Conservation (phyloP, 345 rosid species). For the Rubroshorea leprosula region DNA sequence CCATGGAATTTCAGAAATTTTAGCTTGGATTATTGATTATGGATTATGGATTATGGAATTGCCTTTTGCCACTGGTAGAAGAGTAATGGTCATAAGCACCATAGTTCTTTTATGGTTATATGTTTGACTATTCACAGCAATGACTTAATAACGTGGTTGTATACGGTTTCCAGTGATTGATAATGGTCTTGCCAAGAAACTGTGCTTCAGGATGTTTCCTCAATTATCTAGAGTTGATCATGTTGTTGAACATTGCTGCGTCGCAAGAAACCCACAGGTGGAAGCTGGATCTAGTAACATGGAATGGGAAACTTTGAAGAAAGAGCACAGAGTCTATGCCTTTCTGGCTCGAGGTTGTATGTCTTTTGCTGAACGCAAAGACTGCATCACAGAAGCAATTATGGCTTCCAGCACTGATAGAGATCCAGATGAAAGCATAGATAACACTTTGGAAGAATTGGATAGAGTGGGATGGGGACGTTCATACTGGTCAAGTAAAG, state of each 20-base stretch:
- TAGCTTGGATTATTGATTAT: background rate
- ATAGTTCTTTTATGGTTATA: background rate
- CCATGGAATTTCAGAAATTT: background rate
- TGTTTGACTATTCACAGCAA: background rate
- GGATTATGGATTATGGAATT: background rate
- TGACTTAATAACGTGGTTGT: background rate
- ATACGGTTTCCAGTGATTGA: constrained; percentile 43
- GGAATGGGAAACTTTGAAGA: constrained; percentile 41
- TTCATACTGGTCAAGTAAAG: constrained; percentile 95
- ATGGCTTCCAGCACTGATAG: constrained; percentile 92
- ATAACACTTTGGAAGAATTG: constrained; percentile 56
- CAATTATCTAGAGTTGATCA: constrained; percentile 39
- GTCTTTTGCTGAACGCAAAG: constrained; percentile 26
- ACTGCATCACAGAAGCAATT: constrained; percentile 56
- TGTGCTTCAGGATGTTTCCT: constrained; percentile 68
- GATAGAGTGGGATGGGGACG: constrained; percentile 41
- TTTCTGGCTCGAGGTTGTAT: constrained; percentile 48
- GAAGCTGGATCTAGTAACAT: constrained; percentile 49
- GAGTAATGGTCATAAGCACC: background rate
- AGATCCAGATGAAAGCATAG: constrained; percentile 68
- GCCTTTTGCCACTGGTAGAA: constrained; percentile 1
- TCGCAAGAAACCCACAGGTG: constrained; percentile 13
- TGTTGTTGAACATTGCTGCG: constrained; percentile 33
- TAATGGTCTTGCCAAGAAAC: constrained; percentile 51
- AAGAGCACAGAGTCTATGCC: constrained; percentile 68